Evolutionary conservation across 768 basidiomycete genomes (phyloP).

Genomic region (Floccularia luteovirens): DNA sequence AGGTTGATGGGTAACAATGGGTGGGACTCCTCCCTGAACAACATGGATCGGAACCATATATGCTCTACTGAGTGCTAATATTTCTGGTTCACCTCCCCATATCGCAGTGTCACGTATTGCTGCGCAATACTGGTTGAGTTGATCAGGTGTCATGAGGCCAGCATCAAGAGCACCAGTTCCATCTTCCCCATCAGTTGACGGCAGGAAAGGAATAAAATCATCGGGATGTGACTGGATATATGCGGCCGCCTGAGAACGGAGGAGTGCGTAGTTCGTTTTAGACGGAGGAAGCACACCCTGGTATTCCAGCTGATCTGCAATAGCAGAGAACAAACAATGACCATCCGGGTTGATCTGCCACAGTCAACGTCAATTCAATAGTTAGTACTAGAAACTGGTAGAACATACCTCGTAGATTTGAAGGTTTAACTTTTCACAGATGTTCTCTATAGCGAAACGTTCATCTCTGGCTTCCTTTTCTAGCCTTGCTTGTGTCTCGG

Average conservation of each 20-base stretch:
- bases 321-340: slow-evolving; percentile 90
- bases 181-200: slow-evolving; percentile 66
- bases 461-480: slow-evolving; percentile 64
- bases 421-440: slow-evolving; percentile 60
- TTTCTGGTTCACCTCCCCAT: slow-evolving; percentile 99
- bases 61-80: slow-evolving; percentile 77
- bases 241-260: slow-evolving; percentile 64
- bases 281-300: slow-evolving; percentile 55
- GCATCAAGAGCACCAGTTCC: slow-evolving; percentile 50
- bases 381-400: neutral
- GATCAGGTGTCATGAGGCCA: slow-evolving; percentile 62
- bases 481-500: slow-evolving; percentile 49
- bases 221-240: slow-evolving; percentile 81
- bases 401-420: slow-evolving; percentile 54
- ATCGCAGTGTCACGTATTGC: slow-evolving; percentile 75
- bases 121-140: slow-evolving; percentile 71
- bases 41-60: slow-evolving; percentile 87
- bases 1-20: slow-evolving; percentile 79
- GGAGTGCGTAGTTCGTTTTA: slow-evolving; percentile 50
- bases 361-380: neutral
- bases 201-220: slow-evolving; percentile 92
- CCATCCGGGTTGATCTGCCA: slow-evolving; percentile 77
- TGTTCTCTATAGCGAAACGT: slow-evolving; percentile 50
- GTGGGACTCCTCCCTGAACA: slow-evolving; percentile 74
- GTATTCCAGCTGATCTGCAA: slow-evolving; percentile 86